Conservation (phyloP, 1,139 yeast genomes). For the Suhomyces choctaworum region DNA sequence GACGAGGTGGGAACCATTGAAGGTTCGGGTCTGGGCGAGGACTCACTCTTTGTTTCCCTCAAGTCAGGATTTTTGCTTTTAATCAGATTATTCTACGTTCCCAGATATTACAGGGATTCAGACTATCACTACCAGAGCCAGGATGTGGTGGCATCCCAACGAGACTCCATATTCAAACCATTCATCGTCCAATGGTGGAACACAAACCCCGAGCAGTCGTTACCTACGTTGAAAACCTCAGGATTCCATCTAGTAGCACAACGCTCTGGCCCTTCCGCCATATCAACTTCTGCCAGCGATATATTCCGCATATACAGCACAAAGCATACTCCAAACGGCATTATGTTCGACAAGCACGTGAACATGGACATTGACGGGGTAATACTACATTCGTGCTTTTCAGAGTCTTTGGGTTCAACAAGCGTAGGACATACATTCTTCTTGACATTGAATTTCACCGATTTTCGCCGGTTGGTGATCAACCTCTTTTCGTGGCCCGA, state of each 20-base stretch:
- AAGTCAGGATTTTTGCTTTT: conserved; percentile 45
- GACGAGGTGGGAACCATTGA: background rate
- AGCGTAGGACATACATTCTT: conserved; percentile 33
- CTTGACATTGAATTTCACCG: conserved; percentile 38
- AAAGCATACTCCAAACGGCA: conserved; percentile 37
- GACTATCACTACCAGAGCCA: conserved; percentile 21
- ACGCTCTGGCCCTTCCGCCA: conserved; percentile 39
- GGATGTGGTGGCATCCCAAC: conserved; percentile 6
- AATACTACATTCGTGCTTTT: conserved; percentile 45
- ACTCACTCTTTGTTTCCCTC: conserved; percentile 42
- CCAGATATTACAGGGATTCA: conserved; percentile 29
- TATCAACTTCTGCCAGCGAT: conserved; percentile 39
- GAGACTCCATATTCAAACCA: conserved; percentile 35
- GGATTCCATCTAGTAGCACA: conserved; percentile 40
- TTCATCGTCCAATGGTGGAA: conserved; percentile 58
- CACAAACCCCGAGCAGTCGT: conserved; percentile 17
- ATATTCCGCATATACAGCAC: conserved; percentile 41
- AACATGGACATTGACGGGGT: conserved; percentile 43
- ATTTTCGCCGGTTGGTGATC: conserved; percentile 37
- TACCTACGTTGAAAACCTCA: conserved; percentile 31
- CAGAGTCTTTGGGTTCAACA: conserved; percentile 32
- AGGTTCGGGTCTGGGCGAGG: conserved; percentile 27
- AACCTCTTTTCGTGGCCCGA: conserved; percentile 44
- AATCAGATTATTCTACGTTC: conserved; percentile 37
- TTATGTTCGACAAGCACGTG: conserved; percentile 38